Conservation (phyloP, 2,329 filamentous ascomycete genomes). For the Pseudogymnoascus sp. region DNA sequence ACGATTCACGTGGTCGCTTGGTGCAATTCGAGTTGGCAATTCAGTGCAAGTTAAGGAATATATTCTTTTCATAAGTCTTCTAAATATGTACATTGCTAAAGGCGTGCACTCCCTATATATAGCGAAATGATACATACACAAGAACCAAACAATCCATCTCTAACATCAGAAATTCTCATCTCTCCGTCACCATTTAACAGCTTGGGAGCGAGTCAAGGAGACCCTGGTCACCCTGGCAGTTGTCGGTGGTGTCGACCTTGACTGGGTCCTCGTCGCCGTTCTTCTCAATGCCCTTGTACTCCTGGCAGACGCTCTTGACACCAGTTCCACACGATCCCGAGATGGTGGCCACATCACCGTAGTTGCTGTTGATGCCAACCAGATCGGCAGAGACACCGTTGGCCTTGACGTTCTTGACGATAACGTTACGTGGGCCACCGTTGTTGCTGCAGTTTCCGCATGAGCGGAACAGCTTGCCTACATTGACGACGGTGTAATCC, state of each 20-base stretch:
- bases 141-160: neutral
- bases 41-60: neutral
- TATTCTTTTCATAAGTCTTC: neutral
- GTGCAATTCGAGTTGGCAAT: neutral
- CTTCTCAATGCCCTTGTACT: slow-evolving; percentile 19
- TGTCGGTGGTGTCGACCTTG: slow-evolving; percentile 11
- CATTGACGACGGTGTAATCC: slow-evolving; percentile 34
- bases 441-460: slow-evolving; percentile 38
- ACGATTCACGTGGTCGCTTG: neutral
- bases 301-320: slow-evolving; percentile 20
- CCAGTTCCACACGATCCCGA: slow-evolving; percentile 17
- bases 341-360: slow-evolving; percentile 31
- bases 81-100: slow-evolving; percentile 5
- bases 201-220: slow-evolving; percentile 11
- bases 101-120: slow-evolving; percentile 5
- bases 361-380: slow-evolving; percentile 35
- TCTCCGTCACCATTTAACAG: slow-evolving; percentile 12
- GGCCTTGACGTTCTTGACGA: slow-evolving; percentile 30
- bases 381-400: slow-evolving; percentile 22
- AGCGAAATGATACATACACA: slow-evolving; percentile 3
- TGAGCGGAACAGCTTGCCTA: slow-evolving; percentile 40
- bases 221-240: slow-evolving; percentile 14
- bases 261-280: slow-evolving; percentile 11
- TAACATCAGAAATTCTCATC: neutral
- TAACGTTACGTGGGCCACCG: slow-evolving; percentile 26